Conservation (phyloP, 2,329 filamentous ascomycete species). For the Nigrospora osmanthi region DNA sequence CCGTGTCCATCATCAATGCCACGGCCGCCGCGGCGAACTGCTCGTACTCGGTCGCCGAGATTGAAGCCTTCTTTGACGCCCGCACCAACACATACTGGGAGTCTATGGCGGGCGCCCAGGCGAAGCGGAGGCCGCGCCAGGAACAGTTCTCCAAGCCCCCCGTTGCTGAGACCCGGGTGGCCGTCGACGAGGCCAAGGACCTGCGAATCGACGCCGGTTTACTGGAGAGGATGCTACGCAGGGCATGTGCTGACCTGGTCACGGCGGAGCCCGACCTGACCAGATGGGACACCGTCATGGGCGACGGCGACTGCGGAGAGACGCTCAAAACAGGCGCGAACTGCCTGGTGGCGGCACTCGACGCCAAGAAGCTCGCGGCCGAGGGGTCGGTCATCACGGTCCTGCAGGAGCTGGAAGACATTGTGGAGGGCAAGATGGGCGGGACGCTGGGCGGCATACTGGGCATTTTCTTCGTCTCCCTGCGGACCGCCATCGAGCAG, state of each 20-base stretch:
- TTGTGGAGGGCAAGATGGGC: conserved; percentile 48
- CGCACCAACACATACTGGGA: conserved; percentile 52
- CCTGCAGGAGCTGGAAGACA: conserved; percentile 41
- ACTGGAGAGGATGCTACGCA: conserved; percentile 48
- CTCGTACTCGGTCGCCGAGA: conserved; percentile 38
- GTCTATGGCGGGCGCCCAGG: conserved; percentile 39
- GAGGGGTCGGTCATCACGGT: conserved; percentile 38
- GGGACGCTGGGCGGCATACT: conserved; percentile 23
- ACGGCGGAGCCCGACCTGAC: conserved; percentile 55
- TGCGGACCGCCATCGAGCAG: conserved; percentile 24
- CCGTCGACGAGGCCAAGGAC: conserved; percentile 30
- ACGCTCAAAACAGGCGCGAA: conserved; percentile 47
- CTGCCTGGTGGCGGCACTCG: conserved; percentile 37
- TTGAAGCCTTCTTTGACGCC: conserved; percentile 58
- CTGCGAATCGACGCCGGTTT: conserved; percentile 41
- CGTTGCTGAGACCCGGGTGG: conserved; percentile 23
- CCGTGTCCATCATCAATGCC: conserved; percentile 57
- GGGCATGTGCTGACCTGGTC: conserved; percentile 43
- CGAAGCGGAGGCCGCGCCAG: conserved; percentile 22
- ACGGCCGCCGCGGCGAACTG: conserved; percentile 36
- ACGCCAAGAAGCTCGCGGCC: conserved; percentile 25
- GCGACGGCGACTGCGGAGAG: conserved; percentile 60
- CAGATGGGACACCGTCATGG: conserved; percentile 55
- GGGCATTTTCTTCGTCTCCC: conserved; percentile 39
- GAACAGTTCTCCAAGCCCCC: conserved; percentile 33